Evolutionary conservation across 2,329 filamentous ascomycete genomes (phyloP), one percentile per base, ranked within the genome.

Genomic region (Raffaelea arxii): DNA sequence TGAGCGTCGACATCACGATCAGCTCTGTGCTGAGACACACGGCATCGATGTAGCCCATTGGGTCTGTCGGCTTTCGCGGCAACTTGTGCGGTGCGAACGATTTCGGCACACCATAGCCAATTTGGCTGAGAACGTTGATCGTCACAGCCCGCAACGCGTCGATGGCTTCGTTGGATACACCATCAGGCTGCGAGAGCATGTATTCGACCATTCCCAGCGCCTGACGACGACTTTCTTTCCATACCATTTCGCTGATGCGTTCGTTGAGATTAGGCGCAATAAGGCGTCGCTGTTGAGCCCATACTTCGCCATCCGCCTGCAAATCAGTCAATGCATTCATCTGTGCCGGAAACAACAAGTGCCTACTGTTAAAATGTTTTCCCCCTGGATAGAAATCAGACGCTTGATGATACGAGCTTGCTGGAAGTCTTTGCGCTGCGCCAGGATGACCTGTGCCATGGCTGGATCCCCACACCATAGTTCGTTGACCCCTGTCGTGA

Each of bases 251-350:
- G 51, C 59, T 62, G 51, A 66, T 60, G 35, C 56, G 53, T 49
- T 66, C 65, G 45, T 65, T 62, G 10, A 66, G 55, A 37, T 60
- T 58, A 6, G 61, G 56, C 2, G 62, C 62, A 19, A 65, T 56
- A 30, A 66, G 54, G 21, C 59, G 58, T 4, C 64, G 59, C 38
- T 66, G 62, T 7, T 62, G 58, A 48, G 55, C 57, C 61, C 60
- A 51, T 9, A 39, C 46, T 24, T 42, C 56, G 53, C 62, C 63
- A 59, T 54, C 43, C 19, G 48, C 46, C 45, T 51, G 37, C 14
- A 23, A n/a, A 12, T 53, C 56, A 48, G n/a, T 60, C 27, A 30
- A 9, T 30, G 27, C 9, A 30, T 30, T 30, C 16, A 16, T 30
- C 27, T 30, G 9, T 30, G 27, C 27, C 27, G 27, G 16, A 16